A percentile compares a stretch with the other conserved stretches of the same genome.
phyloP scores from a whole-genome alignment of 2,329 filamentous ascomycete genomes.

The Dendryphion nanum region DNA sequence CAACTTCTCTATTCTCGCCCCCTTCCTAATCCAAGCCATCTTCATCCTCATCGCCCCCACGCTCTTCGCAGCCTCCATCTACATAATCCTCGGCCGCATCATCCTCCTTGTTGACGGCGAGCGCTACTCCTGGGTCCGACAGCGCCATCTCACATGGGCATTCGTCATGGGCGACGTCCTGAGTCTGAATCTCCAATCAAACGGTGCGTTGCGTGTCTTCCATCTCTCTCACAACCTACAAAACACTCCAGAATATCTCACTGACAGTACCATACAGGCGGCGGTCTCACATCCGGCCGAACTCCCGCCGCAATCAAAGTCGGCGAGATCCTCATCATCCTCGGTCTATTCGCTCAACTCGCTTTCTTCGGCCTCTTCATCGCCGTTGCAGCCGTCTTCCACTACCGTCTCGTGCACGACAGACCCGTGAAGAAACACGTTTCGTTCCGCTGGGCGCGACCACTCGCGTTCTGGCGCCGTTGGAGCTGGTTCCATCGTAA shows the following conservation, averaged over 20 bases:
- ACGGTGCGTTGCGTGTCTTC: constrained; percentile 15
- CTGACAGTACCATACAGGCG: background rate
- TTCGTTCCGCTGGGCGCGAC: background rate
- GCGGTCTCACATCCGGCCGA: constrained; percentile 1
- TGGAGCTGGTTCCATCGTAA: too few relatives aligned
- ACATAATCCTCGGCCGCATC: constrained; percentile 50
- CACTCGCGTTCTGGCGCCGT: background rate
- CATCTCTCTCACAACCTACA: background rate
- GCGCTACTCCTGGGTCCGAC: constrained; percentile 37
- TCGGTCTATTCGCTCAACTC: constrained; percentile 44
- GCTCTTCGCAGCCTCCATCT: constrained; percentile 49
- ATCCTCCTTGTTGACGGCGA: constrained; percentile 42
- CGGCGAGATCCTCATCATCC: constrained; percentile 10
- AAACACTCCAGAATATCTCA: too few relatives aligned
- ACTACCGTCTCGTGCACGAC: constrained; percentile 5
- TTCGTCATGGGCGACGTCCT: constrained; percentile 49
- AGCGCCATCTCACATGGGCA: constrained; percentile 43
- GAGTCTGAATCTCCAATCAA: constrained; percentile 46
- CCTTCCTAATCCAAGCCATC: constrained; percentile 45
- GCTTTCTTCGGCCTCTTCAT: constrained; percentile 50
- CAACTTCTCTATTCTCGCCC: constrained; percentile 35
- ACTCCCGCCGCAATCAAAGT: constrained; percentile 1
- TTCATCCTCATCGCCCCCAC: constrained; percentile 47
- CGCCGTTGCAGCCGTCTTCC: constrained; percentile 9
- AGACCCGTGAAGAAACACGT: constrained; percentile 1